Evolutionary conservation across 2,329 filamentous ascomycete species (phyloP), one percentile per base, ranked within the genome.

Genomic region (Paecilomyces variotii): DNA sequence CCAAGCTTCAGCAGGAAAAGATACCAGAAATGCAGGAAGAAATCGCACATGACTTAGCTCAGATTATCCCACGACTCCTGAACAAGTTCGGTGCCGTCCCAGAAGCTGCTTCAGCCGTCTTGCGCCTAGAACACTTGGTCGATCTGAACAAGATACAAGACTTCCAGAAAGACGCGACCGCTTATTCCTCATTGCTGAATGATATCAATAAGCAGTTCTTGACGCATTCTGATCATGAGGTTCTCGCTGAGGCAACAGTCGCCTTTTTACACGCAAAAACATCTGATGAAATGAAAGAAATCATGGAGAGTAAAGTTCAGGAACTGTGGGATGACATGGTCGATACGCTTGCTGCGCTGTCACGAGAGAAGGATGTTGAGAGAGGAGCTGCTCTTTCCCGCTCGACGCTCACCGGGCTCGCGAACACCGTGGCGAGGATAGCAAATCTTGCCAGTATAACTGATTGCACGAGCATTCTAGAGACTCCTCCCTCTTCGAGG

Each of bases 171-270:
- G 91, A 95, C 64, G 85, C 90, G 0, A 87, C 88, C 1, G 87
- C 86, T 1, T 96, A 95, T 69, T 84, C 87, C 5, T 85, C 87
- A 25, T 78, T 97, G 30, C 79, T 99, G 1, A 91, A 96, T 65
- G 92, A 97, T 67, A 91, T 97, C 65, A 91, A 90, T 72, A 91
- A 90, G 59, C 94, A 99, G 67, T 97, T 99, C 76, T 86, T 89
- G 66, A 86, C 91, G n/a, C 94, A 99, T 69, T 89, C 90, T 51
- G 90, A 96, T 67, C 88, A 90, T 66, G 84, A 84, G 57, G 92
- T 97, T 19, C 80, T 99, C 53, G 85, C 86, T 10, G 92, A 97
- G 72, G 93, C 91, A 12, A 88, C 89, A 28, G 82, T 86, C 25
- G 90, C 92, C 4, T 84, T 99, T 39, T 77, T 96, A 32, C 91